phyloP scores from a whole-genome alignment of 2,329 filamentous ascomycete species.

The Phoma sp. region DNA sequence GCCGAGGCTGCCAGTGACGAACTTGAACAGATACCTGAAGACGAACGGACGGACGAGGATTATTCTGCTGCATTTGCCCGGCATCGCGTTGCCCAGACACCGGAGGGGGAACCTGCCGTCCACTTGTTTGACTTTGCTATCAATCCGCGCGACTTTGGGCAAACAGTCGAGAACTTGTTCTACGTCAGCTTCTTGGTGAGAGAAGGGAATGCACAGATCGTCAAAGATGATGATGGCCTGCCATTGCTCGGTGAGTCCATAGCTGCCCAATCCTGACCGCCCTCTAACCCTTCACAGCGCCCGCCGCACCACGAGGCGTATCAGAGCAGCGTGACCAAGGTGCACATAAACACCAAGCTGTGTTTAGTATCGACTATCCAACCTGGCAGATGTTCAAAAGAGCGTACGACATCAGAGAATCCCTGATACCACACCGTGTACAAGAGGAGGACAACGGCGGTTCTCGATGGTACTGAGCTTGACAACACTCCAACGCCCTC shows the following conservation, averaged over 20 bases:
- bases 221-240: constrained; percentile 73
- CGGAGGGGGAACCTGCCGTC: constrained; percentile 66
- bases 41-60: constrained; percentile 46
- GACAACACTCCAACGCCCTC: neutral
- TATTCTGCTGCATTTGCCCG: constrained; percentile 65
- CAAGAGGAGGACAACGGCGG: constrained; percentile 32
- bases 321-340: constrained; percentile 63
- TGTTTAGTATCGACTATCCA: constrained; percentile 85
- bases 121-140: constrained; percentile 86
- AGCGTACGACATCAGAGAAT: constrained; percentile 76
- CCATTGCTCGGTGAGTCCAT: constrained; percentile 77
- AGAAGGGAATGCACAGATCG: constrained; percentile 80
- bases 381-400: constrained; percentile 82
- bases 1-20: constrained; percentile 54
- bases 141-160: constrained; percentile 88
- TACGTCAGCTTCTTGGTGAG: constrained; percentile 94
- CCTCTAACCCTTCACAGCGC: constrained; percentile 43
- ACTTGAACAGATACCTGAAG: constrained; percentile 27
- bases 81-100: constrained; percentile 67
- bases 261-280: neutral
- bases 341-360: constrained; percentile 74
- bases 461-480: constrained; percentile 8
- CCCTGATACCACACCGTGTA: constrained; percentile 83
- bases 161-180: constrained; percentile 96
- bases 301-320: constrained; percentile 55